Evolutionary conservation across 2,329 filamentous ascomycete species (phyloP), one percentile per base, ranked within the genome.

Genomic region (Fusarium begoniae): DNA sequence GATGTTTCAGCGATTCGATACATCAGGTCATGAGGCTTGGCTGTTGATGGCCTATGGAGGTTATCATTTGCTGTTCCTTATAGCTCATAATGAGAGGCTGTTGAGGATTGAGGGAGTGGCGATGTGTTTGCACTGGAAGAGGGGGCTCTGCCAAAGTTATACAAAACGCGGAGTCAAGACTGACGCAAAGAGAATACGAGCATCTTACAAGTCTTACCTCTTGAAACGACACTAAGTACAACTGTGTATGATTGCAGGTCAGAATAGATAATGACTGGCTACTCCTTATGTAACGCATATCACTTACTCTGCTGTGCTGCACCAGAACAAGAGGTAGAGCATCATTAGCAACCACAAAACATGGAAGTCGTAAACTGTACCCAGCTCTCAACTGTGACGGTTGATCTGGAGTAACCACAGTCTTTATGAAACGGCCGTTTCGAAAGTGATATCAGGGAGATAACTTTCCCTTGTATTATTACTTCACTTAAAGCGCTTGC

Each of bases 1-100:
- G 66, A 81, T 87, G 43, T 87, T 87, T 65, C 75, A 81, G 26
- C 86, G 87, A 73, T 87, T 85, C 73, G 85, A 81, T 40, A 74
- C 73, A 6, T 77, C 80, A 37, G 81, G 82, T 17, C 78, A 83
- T 44, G 81, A 4, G 59, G 62, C 1, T 72, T 87, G 58, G 83
- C 79, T 1, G 45, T 80, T 6, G 53, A 73, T 37, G 83, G 87
- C 43, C 44, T 87, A 12, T 75, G 73, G 48, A 72, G 75, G 2
- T 77, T 84, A 61, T 75, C 10, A 50, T 2, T 30, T 13, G 5
- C 20, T 30, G 14, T 30, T 13, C 26, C 10, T 6, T 17, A 5
- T 12, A 48, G 26, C 26, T 30, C 20, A 30, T 22, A 30, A 30
- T 2, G 20, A 48, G 47, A 50, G 3, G 13, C 48, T 35, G 48